Conservation (phyloP, 75 land plant genomes). For the Selaginella tamariscina region DNA sequence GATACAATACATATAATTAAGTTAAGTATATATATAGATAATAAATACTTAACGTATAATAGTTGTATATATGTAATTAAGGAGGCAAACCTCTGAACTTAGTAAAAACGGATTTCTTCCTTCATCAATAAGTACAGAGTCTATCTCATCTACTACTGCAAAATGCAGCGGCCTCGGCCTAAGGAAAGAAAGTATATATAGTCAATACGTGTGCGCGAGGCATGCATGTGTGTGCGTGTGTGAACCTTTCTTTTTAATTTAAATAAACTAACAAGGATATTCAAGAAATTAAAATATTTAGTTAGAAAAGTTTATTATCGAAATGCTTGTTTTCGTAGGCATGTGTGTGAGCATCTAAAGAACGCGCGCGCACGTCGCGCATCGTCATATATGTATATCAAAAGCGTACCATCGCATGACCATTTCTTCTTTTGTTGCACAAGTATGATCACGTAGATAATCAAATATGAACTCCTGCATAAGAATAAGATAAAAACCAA, state of each 20-base stretch:
- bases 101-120: conserved; percentile 92
- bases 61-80: not conserved
- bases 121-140: conserved; percentile 96
- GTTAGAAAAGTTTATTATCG: no score
- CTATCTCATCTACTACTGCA: conserved; percentile 98
- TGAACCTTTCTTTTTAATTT: no score
- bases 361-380: no score
- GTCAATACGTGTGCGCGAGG: no score
- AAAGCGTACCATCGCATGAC: conserved; percentile 82
- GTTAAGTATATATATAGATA: conserved; percentile 1
- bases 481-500: conserved; percentile 6
- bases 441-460: conserved; percentile 90
- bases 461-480: conserved; percentile 93
- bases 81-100: conserved; percentile 63
- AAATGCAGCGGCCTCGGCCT: conserved; percentile 96
- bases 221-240: no score
- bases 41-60: not conserved
- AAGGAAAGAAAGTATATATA: not conserved
- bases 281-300: no score
- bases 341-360: no score
- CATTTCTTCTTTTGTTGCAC: conserved; percentile 57
- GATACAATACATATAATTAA: not conserved
- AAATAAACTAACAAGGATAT: no score
- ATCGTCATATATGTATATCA: no score
- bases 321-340: no score